Evolutionary conservation across 2,329 filamentous ascomycete genomes (phyloP).

Genomic region (Pyrenophora seminiperda): DNA sequence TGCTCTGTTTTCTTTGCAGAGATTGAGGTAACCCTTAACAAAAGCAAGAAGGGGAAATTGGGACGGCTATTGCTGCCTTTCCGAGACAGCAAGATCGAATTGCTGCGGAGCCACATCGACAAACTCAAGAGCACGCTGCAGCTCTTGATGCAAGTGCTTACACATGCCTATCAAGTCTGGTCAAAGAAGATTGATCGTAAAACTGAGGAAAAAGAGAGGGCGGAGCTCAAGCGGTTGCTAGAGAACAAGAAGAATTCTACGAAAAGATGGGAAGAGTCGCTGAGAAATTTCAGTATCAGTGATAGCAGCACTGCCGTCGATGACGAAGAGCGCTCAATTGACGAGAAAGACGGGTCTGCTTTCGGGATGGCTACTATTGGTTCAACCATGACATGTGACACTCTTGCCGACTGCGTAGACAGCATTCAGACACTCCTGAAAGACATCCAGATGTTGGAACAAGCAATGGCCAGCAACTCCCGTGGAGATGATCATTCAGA

Average conservation of each 20-base stretch:
- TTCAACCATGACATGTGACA: slow-evolving; percentile 9
- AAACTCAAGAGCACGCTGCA: slow-evolving; percentile 40
- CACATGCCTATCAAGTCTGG: slow-evolving; percentile 33
- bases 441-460: slow-evolving; percentile 30
- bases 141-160: slow-evolving; percentile 37
- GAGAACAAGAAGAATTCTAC: slow-evolving; percentile 31
- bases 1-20: slow-evolving; percentile 35
- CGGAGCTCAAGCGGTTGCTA: slow-evolving; percentile 33
- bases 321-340: slow-evolving; percentile 12
- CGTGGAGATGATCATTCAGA: slow-evolving; percentile 44
- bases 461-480: slow-evolving; percentile 46
- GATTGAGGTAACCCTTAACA: slow-evolving; percentile 32
- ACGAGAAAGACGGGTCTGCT: not conserved
- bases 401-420: slow-evolving; percentile 30
- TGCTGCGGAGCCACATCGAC: slow-evolving; percentile 37
- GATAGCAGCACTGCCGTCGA: slow-evolving; percentile 22
- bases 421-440: slow-evolving; percentile 30
- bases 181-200: slow-evolving; percentile 32
- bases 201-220: slow-evolving; percentile 32
- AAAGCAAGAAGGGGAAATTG: slow-evolving; percentile 32
- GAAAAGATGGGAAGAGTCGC: slow-evolving; percentile 33
- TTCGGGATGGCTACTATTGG: not conserved
- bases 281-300: slow-evolving; percentile 28
- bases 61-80: slow-evolving; percentile 37
- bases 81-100: slow-evolving; percentile 38